Percentiles rank a stretch among this genome's conserved stretches.
Conservation (phyloP, 805 yeast species). For the Isabelozyma heimii region DNA sequence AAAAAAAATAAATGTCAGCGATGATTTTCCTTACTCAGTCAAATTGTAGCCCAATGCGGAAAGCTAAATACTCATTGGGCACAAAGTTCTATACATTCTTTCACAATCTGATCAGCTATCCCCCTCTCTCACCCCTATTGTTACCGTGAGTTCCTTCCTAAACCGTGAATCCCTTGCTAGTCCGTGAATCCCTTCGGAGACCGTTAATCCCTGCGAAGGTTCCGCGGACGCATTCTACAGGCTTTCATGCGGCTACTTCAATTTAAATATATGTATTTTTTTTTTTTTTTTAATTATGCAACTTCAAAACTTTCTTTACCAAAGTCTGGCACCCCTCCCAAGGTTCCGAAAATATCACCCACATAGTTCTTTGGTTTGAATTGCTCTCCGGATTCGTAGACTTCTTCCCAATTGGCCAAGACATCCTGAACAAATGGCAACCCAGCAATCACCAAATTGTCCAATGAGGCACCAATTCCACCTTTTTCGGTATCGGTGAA, state of each 20-base stretch:
- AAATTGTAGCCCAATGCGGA: neutral
- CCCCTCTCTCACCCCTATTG: no score
- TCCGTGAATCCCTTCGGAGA: no score
- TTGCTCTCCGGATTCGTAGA: constrained; percentile 23
- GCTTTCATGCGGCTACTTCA: no score
- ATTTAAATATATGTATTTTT: no score
- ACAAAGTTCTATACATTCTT: no score
- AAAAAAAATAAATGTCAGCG: neutral
- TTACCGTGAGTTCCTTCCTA: no score
- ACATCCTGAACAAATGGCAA: constrained; percentile 54
- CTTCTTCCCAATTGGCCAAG: constrained; percentile 44
- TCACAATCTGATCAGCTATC: no score
- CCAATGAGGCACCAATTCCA: constrained; percentile 47
- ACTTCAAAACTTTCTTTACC: constrained; percentile 27
- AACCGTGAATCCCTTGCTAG: no score
- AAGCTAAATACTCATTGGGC: neutral
- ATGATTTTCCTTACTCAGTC: neutral
- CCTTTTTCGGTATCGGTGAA: constrained; percentile 51
- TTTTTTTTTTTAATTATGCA: constrained; percentile 12
- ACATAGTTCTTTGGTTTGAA: constrained; percentile 52
- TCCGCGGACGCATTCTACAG: no score
- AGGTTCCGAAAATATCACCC: constrained; percentile 59
- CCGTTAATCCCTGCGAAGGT: no score
- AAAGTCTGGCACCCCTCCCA: constrained; percentile 44
- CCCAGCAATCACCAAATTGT: constrained; percentile 54